Conservation (phyloP, 108 stramenopile genomes). For the Skeletonema marinoi region DNA sequence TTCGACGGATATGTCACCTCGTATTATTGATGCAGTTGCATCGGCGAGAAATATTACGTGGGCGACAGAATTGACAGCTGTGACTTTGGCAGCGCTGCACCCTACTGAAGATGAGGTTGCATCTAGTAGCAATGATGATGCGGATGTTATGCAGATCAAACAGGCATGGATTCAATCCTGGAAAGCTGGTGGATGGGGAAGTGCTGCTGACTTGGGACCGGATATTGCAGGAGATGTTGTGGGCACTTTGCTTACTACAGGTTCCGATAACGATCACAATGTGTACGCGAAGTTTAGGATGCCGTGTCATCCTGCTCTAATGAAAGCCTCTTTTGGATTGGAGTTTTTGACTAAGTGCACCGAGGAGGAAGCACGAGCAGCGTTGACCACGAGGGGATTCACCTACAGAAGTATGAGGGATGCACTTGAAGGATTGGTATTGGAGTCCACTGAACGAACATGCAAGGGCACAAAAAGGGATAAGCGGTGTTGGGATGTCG, state of each 20-base stretch:
- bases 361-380: conserved; percentile 14
- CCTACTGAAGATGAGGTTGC: conserved; percentile 19
- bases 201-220: conserved; percentile 28
- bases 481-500: conserved; percentile 30
- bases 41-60: conserved; percentile 20
- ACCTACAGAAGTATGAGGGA: conserved; percentile 38
- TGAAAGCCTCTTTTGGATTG: conserved; percentile 28
- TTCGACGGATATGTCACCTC: conserved; percentile 18
- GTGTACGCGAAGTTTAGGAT: conserved; percentile 42
- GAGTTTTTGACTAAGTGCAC: conserved; percentile 13
- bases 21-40: conserved; percentile 31
- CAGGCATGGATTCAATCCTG: conserved; percentile 30
- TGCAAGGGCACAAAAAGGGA: conserved; percentile 27
- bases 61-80: conserved; percentile 37
- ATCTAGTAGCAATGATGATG: background rate
- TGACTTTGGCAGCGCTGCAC: conserved; percentile 26
- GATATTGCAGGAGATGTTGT: conserved; percentile 21
- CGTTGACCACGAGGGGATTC: conserved; percentile 17
- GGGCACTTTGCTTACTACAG: conserved; percentile 21
- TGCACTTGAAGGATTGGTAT: conserved; percentile 17
- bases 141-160: background rate
- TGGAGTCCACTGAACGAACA: conserved; percentile 19
- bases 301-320: conserved; percentile 34
- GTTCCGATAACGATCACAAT: conserved; percentile 33
- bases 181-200: conserved; percentile 36